phyloP scores from a whole-genome alignment of 1,284 basidiomycete species.

The Pseudozyma pruni region DNA sequence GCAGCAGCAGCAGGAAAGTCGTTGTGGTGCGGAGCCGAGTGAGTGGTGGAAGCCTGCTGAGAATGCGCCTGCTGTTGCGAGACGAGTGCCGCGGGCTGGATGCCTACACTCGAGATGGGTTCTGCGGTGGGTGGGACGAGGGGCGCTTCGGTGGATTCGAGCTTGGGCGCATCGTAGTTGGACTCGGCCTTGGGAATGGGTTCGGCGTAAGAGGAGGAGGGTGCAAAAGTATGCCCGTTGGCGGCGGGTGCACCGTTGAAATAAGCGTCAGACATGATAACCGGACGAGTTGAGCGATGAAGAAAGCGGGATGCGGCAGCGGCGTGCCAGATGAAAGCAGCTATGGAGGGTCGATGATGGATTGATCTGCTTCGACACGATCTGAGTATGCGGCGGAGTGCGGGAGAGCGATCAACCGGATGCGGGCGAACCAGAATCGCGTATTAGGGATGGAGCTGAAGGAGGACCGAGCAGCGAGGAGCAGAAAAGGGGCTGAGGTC shows the following conservation, averaged over 20 bases:
- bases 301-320: too few relatives aligned
- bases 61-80: conserved; percentile 20
- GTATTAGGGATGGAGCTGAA: background rate
- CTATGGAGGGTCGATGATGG: background rate
- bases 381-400: background rate
- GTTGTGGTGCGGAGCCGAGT: conserved; percentile 9
- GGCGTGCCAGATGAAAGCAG: background rate
- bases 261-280: conserved; percentile 27
- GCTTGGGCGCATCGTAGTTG: conserved; percentile 10
- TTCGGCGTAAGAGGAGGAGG: background rate
- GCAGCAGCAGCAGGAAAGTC: conserved; percentile 1
- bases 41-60: conserved; percentile 4
- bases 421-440: too few relatives aligned
- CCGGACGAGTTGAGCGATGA: background rate
- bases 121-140: conserved; percentile 39
- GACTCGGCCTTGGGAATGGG: conserved; percentile 5
- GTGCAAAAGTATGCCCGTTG: conserved; percentile 22
- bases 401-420: too few relatives aligned
- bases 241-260: conserved; percentile 7
- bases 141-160: conserved; percentile 20
- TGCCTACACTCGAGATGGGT: conserved; percentile 32
- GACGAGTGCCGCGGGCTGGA: conserved; percentile 25
- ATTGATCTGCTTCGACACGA: too few relatives aligned
- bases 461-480: too few relatives aligned
- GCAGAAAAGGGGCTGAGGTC: too few relatives aligned